These are phyloP conservation scores for Eucalyptus coolabah DNA, from an alignment of 345 rosid species.

Conservation along the genomic window DNA sequence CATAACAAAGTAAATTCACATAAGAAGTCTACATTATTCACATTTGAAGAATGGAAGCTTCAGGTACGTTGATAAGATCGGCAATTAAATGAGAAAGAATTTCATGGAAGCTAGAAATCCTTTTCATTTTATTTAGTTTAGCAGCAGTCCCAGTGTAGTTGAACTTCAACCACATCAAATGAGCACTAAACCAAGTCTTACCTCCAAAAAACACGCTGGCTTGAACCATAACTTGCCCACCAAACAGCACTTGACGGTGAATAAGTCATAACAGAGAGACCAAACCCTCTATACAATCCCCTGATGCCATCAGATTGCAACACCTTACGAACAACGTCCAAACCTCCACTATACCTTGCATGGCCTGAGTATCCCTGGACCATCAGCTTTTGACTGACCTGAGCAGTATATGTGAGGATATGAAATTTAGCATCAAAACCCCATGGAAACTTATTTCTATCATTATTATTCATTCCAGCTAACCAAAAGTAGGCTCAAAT, in stretches of 20 bases:
- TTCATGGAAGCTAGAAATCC: neutral
- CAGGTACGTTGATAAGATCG: neutral
- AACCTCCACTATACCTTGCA: conserved; percentile 74
- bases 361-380: conserved; percentile 98
- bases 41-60: neutral
- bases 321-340: conserved; percentile 83
- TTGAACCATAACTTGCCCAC: conserved; percentile 99
- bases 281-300: conserved; percentile 93
- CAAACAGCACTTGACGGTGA: conserved; percentile 98
- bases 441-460: neutral
- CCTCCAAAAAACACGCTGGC: conserved; percentile 97
- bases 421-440: neutral
- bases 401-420: conserved; percentile 1
- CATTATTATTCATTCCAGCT: neutral
- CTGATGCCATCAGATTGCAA: conserved; percentile 69
- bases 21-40: neutral
- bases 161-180: neutral
- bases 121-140: neutral
- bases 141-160: neutral
- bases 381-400: conserved; percentile 98
- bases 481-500: neutral
- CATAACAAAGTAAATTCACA: neutral
- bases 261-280: conserved; percentile 87
- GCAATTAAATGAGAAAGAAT: neutral
- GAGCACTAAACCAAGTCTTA: conserved; percentile 1